Percentiles rank a stretch among this genome's conserved stretches.
These are phyloP conservation scores for Ganoderma lingzhi DNA, from an alignment of 1,284 basidiomycete genomes.

Conservation along the genomic window DNA sequence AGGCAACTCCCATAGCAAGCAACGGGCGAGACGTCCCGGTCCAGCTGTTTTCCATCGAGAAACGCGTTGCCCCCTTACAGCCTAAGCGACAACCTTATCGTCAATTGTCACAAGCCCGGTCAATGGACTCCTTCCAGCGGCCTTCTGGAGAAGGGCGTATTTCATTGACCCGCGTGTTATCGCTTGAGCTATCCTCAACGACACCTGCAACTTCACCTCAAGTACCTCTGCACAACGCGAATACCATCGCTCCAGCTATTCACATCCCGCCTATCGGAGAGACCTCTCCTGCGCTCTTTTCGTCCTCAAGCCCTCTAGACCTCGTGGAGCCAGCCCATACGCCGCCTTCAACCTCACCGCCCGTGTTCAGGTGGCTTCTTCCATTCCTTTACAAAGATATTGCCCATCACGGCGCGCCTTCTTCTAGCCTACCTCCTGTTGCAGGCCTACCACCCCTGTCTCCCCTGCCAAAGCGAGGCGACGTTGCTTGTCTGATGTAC, in stretches of 20 bases:
- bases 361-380: constrained; percentile 63
- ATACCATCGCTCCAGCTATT: constrained; percentile 28
- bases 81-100: constrained; percentile 8
- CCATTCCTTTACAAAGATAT: constrained; percentile 53
- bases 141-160: constrained; percentile 14
- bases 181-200: constrained; percentile 21
- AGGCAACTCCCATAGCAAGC: background rate
- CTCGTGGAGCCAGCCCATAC: constrained; percentile 24
- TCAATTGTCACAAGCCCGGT: constrained; percentile 21
- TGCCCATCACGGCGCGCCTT: constrained; percentile 20
- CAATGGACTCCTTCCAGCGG: constrained; percentile 25
- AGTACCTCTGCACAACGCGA: constrained; percentile 28
- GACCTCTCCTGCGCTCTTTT: constrained; percentile 9
- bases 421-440: constrained; percentile 32
- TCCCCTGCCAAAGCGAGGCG: constrained; percentile 56
- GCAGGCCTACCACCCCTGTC: constrained; percentile 37
- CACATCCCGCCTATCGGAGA: constrained; percentile 18
- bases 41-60: constrained; percentile 10
- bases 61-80: constrained; percentile 14
- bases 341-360: constrained; percentile 44
- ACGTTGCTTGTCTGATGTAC: constrained; percentile 75
- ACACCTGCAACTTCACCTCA: constrained; percentile 4
- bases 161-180: constrained; percentile 20
- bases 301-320: constrained; percentile 15
- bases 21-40: background rate